phyloP scores from a whole-genome alignment of 106 monocot species.

The Phalaenopsis aphrodite region DNA sequence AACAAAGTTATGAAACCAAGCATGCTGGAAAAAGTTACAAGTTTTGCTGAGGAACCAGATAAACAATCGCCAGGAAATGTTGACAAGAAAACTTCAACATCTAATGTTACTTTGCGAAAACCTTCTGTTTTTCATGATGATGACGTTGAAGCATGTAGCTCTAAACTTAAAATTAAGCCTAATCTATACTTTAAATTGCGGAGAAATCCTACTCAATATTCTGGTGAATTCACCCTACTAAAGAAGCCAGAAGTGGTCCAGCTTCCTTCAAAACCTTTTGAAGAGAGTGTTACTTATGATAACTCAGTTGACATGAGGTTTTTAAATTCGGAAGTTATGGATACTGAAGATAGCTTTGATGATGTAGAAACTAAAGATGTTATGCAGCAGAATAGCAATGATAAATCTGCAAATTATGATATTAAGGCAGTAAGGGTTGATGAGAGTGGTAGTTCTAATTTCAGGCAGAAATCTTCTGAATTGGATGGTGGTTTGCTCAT shows the following conservation, averaged over 20 bases:
- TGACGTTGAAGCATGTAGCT: constrained; percentile 34
- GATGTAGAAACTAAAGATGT: constrained; percentile 5
- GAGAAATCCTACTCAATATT: constrained; percentile 27
- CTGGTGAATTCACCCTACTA: constrained; percentile 39
- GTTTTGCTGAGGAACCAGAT: background rate
- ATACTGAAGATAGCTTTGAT: constrained; percentile 3
- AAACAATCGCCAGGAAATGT: constrained; percentile 2
- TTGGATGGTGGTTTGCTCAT: constrained; percentile 3
- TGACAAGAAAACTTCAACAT: constrained; percentile 1
- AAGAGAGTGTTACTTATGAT: constrained; percentile 16
- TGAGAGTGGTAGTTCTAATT: constrained; percentile 2
- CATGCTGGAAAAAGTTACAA: constrained; percentile 7
- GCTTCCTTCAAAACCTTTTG: constrained; percentile 12
- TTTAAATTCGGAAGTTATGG: background rate
- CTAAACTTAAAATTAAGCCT: constrained; percentile 50
- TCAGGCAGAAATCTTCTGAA: constrained; percentile 1
- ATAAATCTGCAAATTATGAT: background rate
- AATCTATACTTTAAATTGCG: constrained; percentile 69
- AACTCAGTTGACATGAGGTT: background rate
- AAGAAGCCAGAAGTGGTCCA: constrained; percentile 65
- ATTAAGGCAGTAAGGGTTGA: background rate
- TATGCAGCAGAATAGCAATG: constrained; percentile 3
- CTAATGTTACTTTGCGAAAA: constrained; percentile 52
- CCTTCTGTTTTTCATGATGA: constrained; percentile 40
- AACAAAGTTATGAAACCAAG: constrained; percentile 13